Evolutionary conservation across 352 stramenopile genomes (phyloP).

Genomic region (Peronospora farinosa): DNA sequence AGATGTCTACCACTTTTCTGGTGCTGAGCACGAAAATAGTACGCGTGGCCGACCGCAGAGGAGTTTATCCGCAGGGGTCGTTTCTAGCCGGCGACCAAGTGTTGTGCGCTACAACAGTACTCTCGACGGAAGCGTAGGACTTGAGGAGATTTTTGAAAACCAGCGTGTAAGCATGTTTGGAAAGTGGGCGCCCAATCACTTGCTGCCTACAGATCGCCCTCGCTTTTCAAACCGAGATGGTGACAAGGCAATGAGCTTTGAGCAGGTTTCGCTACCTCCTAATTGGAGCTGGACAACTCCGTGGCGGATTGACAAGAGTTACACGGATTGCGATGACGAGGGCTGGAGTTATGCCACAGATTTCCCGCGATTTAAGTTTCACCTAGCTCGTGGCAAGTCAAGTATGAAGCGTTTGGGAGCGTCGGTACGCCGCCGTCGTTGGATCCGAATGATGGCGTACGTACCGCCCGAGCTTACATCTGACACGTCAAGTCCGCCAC

Average conservation of each 20-base stretch:
- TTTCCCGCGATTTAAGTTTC: constrained; percentile 80
- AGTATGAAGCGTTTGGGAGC: constrained; percentile 69
- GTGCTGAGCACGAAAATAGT: constrained; percentile 4
- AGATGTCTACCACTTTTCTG: neutral
- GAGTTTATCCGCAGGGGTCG: constrained; percentile 11
- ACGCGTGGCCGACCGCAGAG: constrained; percentile 10
- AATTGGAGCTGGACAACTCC: constrained; percentile 82
- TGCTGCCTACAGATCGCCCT: constrained; percentile 70
- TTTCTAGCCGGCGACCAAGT: constrained; percentile 23
- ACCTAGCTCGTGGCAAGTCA: constrained; percentile 72
- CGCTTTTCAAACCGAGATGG: constrained; percentile 79
- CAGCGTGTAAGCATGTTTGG: constrained; percentile 84
- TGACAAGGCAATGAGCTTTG: constrained; percentile 74
- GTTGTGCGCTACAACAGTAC: constrained; percentile 61
- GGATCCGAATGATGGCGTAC: constrained; percentile 84
- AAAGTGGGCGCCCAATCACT: constrained; percentile 81
- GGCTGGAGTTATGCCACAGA: constrained; percentile 84
- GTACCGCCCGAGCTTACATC: constrained; percentile 42
- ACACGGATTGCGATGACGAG: constrained; percentile 85
- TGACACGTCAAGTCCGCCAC: constrained; percentile 12
- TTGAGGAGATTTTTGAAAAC: constrained; percentile 87
- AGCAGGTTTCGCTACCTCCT: constrained; percentile 61
- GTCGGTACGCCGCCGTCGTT: constrained; percentile 68
- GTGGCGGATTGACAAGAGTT: constrained; percentile 84
- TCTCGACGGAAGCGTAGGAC: constrained; percentile 60